Base-by-base conservation (phyloP, 495 filamentous ascomycete species). In the Baudoinia panamericana region DNA sequence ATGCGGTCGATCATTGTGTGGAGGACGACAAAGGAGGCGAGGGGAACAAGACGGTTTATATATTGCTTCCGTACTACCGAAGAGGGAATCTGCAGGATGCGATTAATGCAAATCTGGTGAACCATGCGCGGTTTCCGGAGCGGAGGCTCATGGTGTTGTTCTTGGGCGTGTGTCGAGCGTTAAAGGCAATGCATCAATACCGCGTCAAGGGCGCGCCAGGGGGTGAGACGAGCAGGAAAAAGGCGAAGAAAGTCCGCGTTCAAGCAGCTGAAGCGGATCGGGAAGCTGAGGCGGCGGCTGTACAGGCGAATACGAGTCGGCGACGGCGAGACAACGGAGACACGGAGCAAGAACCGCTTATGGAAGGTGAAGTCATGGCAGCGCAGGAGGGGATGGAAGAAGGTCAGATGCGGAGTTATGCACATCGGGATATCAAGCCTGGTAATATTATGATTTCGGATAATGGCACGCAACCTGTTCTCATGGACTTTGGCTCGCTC, bases 401-500 rank as follows among this genome's bases (percentile, higher is more conserved):
- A 13, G 84, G 85, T 7, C 72, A 76, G 37, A 58, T 75, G 37
- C 69, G 82, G 50, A 83, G 85, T 12, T 97, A 93, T 62, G 84
- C 92, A 24, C 90, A 97, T 65, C 67, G 90, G 53, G 90, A 97
- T 65, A 93, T 97, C 56, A 97, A 97, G 60, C 90, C 90, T 48
- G 90, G 87, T 23, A 97, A 97, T 57, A 87, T 95, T 58, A 95
- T 95, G 87, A 95, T 95, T 46, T 73, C 72, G 36, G 85, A 93
- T 48, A 77, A 82, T 47, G 87, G 87, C 39, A 70, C 72, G 39
- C 79, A 76, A 19, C 92, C 90, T 7, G 87, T 97, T 46, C 68
- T 97, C n/a, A 97, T 97, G 92, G 90, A 97, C 58, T 76, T 97
- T 16, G 90, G 90, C 30, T 95, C 87, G 13, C 66, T 97, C 22